Base-by-base conservation (phyloP, 352 stramenopile species). In the Phytophthora citrophthora region DNA sequence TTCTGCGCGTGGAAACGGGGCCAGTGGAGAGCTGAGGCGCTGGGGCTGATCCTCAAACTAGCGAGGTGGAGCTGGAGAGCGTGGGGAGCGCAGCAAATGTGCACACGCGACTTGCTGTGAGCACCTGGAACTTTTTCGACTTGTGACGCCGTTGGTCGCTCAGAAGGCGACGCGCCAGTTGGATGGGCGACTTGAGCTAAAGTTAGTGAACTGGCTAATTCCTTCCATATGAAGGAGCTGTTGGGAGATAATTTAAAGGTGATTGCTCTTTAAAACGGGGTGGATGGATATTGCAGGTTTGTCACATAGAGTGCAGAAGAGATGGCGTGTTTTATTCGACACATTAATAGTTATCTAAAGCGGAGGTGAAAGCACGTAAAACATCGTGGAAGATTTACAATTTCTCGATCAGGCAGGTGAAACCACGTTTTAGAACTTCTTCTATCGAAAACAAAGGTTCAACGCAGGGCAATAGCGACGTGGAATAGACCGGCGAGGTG, bases 401-500 rank as follows among this genome's bases (percentile, higher is more conserved):
- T 11, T 26, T 31, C 16, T 20, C 39, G 36, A 40, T 18, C 36
- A 38, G 23, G 13, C 32, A 26, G 12, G 23, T 11, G 10, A 10
- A 31, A 41, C 13, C 16, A 8, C 6, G 44, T 50, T 57, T 64
- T 40, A 41, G 23, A 4, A 10, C 12, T 20, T 26, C 45, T 24
- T 24, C 29, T 54, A 27, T 39, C 15, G 27, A 44, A 18, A 64
- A 64, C 54, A 61, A 34, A 34, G 41, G 56, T 58, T 64, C 56
- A 58, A 59, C 18, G 44, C 36, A n/a, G 5, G 16, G 20, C 13
- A 13, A 4, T 6, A 10, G n/a, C 45, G 46, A 64, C 57, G 57
- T 65, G 57, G 48, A 65, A 65, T 34, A 59, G 47, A 55, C 54
- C 34, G 49, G 55, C 55, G 55, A 45, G 45, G 38, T 64, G 44